Evolutionary conservation across 345 rosid species (phyloP), one percentile per base, ranked within the genome.

Genomic region (Rhizophora mangle): DNA sequence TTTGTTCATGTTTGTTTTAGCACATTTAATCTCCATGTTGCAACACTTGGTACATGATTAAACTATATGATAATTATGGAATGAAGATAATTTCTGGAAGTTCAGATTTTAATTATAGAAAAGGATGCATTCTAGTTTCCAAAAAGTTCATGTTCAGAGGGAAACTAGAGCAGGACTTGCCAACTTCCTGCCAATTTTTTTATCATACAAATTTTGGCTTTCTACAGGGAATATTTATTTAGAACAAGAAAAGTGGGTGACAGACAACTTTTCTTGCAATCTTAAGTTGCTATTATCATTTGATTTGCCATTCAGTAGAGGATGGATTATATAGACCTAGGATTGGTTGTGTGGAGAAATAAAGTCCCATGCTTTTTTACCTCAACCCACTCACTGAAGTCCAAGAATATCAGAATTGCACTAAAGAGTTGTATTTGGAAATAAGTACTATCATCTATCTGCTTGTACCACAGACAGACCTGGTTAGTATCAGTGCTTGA

Each of bases 401-500:
- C 15, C 22, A 4, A 11, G 16, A 36, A 32, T 10, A 31, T 18
- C 8, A 52, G 13, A 20, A 68, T 68, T 55, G 34, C 10, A 20
- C 16, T 2, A 6, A 10, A 43, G 51, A 56, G 5, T 22, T 36
- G 43, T 39, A 27, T 18, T 15, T 43, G 10, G 11, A 59, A 26
- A 49, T 6, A 46, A 27, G 5, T 43, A 56, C 60, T 56, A 24
- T 15, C 18, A 5, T 24, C 31, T 6, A 56, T 27, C 63, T 13
- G 57, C 21, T 22, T 51, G 19, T 57, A 26, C 0, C 18, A 21
- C 26, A 54, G 47, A 72, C 37, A 37, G 20, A 89, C 97, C 94
- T 87, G 74, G 80, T 74, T 36, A 92, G 85, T 70, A 92, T 64
- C 56, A 92, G 81, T 13, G 89, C 83, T 64, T 78, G 91, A 71